Evolutionary conservation across 192 early-diverging fungal species (phyloP).

Genomic region (Gigaspora rosea): DNA sequence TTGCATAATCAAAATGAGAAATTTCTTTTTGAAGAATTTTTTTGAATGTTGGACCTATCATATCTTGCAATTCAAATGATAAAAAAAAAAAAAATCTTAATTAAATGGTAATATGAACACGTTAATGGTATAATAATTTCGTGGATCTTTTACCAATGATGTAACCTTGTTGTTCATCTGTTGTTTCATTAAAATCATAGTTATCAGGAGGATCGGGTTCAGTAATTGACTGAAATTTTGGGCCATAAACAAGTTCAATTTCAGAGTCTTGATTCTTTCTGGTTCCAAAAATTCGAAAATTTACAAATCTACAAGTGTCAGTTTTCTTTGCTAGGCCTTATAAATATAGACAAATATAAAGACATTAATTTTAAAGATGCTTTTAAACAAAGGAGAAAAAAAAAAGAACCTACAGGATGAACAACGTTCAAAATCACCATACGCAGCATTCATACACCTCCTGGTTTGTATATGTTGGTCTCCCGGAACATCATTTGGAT

Average conservation of each 20-base stretch:
- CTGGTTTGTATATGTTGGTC: not conserved
- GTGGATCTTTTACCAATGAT: not conserved
- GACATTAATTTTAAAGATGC: too few species aligned
- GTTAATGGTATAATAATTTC: not conserved
- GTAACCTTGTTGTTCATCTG: not conserved
- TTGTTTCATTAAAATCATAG: not conserved
- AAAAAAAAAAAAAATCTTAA: not conserved
- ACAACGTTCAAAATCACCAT: not conserved
- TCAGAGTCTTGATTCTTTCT: not conserved
- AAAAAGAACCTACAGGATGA: not conserved
- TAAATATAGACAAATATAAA: too few species aligned
- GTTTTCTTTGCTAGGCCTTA: constrained; percentile 1
- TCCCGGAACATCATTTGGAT: not conserved
- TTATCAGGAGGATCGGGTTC: not conserved
- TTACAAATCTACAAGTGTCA: not conserved
- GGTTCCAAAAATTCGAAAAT: not conserved
- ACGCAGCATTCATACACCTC: not conserved
- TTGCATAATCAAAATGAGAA: not conserved
- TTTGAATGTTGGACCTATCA: constrained; percentile 4
- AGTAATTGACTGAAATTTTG: not conserved
- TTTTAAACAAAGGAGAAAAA: too few species aligned
- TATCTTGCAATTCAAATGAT: not conserved
- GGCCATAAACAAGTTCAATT: not conserved
- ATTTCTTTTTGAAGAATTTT: constrained; percentile 4
- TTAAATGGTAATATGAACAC: not conserved